phyloP scores from a whole-genome alignment of 179 eudicot species.

The Camellia oleifera region DNA sequence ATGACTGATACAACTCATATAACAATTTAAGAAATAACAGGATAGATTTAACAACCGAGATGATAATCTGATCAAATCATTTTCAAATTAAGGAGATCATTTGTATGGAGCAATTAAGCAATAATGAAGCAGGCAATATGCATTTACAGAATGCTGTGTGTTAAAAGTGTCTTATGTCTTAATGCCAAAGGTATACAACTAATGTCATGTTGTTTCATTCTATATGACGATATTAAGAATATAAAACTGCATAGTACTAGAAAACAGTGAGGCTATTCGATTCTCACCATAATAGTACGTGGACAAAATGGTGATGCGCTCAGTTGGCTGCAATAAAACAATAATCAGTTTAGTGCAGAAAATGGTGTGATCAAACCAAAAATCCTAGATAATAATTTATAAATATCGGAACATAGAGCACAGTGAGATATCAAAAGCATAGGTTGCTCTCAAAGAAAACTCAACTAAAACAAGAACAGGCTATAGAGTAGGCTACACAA shows the following conservation, averaged over 20 bases:
- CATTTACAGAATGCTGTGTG: neutral
- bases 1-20: neutral
- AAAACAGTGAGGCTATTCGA: neutral
- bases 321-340: conserved; percentile 62
- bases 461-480: neutral
- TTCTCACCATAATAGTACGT: conserved; percentile 90
- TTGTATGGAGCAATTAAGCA: neutral
- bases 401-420: neutral
- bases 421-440: neutral
- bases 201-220: neutral
- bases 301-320: conserved; percentile 86
- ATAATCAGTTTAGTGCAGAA: conserved; percentile 4
- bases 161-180: neutral
- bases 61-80: neutral
- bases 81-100: neutral
- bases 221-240: neutral
- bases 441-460: conserved; percentile 3
- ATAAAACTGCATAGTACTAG: neutral
- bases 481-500: neutral
- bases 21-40: neutral
- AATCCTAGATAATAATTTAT: neutral
- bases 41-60: neutral
- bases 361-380: conserved; percentile 4
- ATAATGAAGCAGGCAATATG: neutral
- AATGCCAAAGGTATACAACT: neutral